A percentile compares a stretch with the other conserved stretches of the same genome.
Evolutionary conservation across 257 asterid genomes (phyloP).

Genomic region (Salvia rosmarinus): DNA sequence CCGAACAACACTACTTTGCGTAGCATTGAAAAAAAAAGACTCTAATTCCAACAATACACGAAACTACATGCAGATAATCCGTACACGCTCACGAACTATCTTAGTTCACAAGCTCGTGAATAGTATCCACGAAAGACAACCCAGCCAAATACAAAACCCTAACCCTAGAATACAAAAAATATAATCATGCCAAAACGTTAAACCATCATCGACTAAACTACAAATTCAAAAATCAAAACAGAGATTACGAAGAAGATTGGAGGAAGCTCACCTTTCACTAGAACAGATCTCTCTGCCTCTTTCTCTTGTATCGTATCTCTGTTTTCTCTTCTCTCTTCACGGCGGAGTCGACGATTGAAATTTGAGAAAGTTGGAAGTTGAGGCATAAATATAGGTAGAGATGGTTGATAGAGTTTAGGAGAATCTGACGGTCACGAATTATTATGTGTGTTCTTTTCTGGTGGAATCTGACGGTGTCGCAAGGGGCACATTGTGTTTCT

Average conservation of each 20-base stretch:
- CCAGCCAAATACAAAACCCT: not conserved
- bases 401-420: slow-evolving; percentile 14
- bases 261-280: slow-evolving; percentile 33
- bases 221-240: not conserved
- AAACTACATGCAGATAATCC: not conserved
- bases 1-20: not conserved
- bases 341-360: slow-evolving; percentile 29
- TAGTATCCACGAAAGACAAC: not conserved
- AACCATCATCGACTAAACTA: not conserved
- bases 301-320: not conserved
- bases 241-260: not conserved
- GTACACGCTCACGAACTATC: not conserved
- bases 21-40: not conserved
- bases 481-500: slow-evolving; percentile 59
- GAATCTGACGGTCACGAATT: slow-evolving; percentile 55
- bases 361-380: not conserved
- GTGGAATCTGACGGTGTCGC: slow-evolving; percentile 52
- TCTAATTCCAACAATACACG: not conserved
- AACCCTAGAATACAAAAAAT: slow-evolving; percentile 25
- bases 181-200: not conserved
- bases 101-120: not conserved
- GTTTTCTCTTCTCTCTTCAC: not conserved
- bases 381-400: slow-evolving; percentile 42
- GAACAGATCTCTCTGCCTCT: slow-evolving; percentile 11
- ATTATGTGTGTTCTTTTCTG: slow-evolving; percentile 35